phyloP scores from a whole-genome alignment of 1,284 basidiomycete genomes.

The Rhodotorula sp. region DNA sequence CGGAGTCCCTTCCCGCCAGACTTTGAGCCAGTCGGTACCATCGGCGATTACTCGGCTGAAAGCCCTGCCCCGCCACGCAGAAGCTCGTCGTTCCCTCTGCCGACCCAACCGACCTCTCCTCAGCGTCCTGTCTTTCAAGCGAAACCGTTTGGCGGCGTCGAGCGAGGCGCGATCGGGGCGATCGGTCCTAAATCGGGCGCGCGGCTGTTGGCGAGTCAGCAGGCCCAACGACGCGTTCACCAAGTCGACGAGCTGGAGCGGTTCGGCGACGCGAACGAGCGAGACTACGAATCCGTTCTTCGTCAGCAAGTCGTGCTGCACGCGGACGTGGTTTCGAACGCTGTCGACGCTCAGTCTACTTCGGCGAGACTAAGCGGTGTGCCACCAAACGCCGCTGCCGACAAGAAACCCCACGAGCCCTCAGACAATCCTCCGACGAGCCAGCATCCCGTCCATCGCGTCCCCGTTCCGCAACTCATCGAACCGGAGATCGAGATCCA shows the following conservation, averaged over 20 bases:
- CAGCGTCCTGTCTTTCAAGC: not conserved
- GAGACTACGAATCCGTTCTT: not conserved
- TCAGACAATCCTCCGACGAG: not conserved
- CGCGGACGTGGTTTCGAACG: not conserved
- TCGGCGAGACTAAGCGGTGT: not conserved
- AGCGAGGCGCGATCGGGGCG: not conserved
- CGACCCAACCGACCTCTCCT: too few relatives aligned
- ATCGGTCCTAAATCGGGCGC: conserved; percentile 23
- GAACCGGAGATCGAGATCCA: not conserved
- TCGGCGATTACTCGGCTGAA: not conserved
- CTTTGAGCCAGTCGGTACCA: not conserved
- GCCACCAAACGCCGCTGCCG: not conserved
- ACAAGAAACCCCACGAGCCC: too few relatives aligned
- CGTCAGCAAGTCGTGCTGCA: not conserved
- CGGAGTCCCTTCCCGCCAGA: not conserved
- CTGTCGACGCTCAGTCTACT: not conserved
- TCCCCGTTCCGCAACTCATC: conserved; percentile 6
- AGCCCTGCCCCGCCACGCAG: not conserved
- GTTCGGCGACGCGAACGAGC: not conserved
- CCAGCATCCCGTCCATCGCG: conserved; percentile 7
- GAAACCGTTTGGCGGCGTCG: not conserved
- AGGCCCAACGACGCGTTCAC: not conserved
- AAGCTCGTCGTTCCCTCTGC: not conserved
- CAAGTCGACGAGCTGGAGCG: conserved; percentile 4
- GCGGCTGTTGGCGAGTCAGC: conserved; percentile 8